A percentile compares a stretch with the other conserved stretches of the same genome.
phyloP scores from a whole-genome alignment of 306 rosid genomes.

The Phaseolus lunatus region DNA sequence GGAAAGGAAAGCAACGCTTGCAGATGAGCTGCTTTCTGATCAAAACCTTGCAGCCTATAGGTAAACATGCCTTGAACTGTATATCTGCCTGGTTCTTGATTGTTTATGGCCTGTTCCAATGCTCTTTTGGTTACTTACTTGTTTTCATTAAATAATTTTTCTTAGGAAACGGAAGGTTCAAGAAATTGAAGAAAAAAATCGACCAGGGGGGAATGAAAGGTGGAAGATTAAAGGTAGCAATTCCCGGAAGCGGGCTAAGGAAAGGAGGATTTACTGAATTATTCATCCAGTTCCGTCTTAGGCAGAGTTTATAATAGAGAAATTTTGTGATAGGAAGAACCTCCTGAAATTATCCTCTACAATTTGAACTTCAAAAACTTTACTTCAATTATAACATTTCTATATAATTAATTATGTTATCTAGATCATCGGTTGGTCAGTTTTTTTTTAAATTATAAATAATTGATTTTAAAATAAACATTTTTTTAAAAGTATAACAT shows the following conservation, averaged over 20 bases:
- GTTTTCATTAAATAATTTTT: conserved; percentile 24
- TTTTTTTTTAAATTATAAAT: too few relatives aligned
- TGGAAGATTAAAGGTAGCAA: conserved; percentile 77
- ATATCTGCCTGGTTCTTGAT: background rate
- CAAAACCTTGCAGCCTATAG: conserved; percentile 42
- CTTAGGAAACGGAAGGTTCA: conserved; percentile 79
- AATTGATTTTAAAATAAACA: too few relatives aligned
- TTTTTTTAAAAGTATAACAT: too few relatives aligned
- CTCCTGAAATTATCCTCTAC: too few relatives aligned
- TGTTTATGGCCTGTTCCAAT: background rate
- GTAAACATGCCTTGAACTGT: conserved; percentile 21
- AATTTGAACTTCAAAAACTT: too few relatives aligned
- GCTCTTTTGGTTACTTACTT: conserved; percentile 6
- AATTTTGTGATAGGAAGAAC: too few relatives aligned
- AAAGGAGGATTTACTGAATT: conserved; percentile 57
- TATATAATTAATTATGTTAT: too few relatives aligned
- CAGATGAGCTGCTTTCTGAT: conserved; percentile 52
- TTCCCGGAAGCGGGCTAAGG: conserved; percentile 72
- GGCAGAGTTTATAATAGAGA: background rate
- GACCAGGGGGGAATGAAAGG: conserved; percentile 72
- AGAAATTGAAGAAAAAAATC: conserved; percentile 78
- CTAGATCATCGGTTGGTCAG: too few relatives aligned
- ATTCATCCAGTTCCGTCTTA: background rate
- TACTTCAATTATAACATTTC: too few relatives aligned
- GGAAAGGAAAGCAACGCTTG: conserved; percentile 79